Conservation (phyloP, 768 basidiomycete genomes). For the Psilocybe sp. region DNA sequence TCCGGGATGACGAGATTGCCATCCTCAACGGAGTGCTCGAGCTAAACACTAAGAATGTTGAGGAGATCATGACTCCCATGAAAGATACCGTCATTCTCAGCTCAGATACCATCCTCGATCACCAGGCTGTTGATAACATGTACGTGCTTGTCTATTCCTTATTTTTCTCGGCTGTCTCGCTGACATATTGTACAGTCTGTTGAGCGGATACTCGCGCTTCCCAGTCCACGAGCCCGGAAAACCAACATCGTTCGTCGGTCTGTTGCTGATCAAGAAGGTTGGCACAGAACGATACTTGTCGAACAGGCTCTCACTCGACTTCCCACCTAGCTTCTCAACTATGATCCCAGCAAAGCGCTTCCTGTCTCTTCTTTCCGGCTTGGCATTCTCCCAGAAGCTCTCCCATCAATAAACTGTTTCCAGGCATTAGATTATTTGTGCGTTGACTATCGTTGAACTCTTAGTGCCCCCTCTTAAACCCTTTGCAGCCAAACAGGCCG, state of each 20-base stretch:
- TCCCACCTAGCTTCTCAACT: constrained; percentile 65
- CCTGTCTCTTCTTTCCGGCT: constrained; percentile 76
- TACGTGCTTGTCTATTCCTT: constrained; percentile 21
- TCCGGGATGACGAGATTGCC: constrained; percentile 77
- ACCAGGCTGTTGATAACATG: constrained; percentile 74
- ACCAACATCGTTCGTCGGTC: constrained; percentile 70
- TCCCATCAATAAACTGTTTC: constrained; percentile 87
- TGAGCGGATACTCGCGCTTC: constrained; percentile 88
- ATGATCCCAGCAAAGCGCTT: constrained; percentile 75
- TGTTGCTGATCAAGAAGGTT: constrained; percentile 77
- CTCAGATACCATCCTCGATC: constrained; percentile 75
- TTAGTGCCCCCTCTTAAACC: not conserved
- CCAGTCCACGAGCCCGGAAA: constrained; percentile 79
- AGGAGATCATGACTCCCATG: constrained; percentile 74
- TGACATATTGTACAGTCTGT: constrained; percentile 34
- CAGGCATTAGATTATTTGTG: constrained; percentile 93
- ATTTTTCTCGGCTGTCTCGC: not conserved
- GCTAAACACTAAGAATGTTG: constrained; percentile 69
- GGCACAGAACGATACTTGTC: constrained; percentile 1
- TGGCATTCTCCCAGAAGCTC: constrained; percentile 87
- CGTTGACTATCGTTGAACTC: constrained; percentile 14
- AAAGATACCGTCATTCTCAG: constrained; percentile 83
- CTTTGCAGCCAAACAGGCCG: constrained; percentile 81
- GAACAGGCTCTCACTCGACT: not conserved
- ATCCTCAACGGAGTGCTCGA: constrained; percentile 81